Evolutionary conservation across 1,284 basidiomycete species (phyloP), one percentile per base, ranked within the genome.

Genomic region (Leccinum proliferum): DNA sequence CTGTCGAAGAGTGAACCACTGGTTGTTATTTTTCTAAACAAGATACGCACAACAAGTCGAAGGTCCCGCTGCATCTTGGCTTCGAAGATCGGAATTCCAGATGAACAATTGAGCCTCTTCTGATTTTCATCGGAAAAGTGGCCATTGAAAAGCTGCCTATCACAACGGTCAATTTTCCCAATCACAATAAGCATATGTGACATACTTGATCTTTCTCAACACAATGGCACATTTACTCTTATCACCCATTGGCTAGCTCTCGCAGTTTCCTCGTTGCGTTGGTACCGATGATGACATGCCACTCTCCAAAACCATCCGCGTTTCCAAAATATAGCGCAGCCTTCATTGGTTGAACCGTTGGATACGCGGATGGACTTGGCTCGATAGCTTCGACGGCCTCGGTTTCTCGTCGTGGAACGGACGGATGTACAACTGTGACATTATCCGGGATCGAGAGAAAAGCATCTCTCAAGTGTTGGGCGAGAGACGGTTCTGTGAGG

Each of bases 91-190:
- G 87, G 86, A 2, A 87, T 72, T 10, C 80, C 81, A 7, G 73
- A 73, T 0, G 75, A 63, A 0, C 79, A 80, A 35, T 78, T 84
- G 14, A 89, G 73, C n/a, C 78, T 73, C 71, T 87, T 89, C 66
- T 89, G 85, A 64, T 89, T 89, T 64, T 88, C 84, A 7, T 79
- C 78, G 0, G 87, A 88, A 69, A 89, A 89, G 64, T 85, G 81
- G 0, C 88, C 87, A 7, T 82, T 80, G 0, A 87, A 89, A 3
- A 89, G 76, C 63, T 88, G 83, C 67, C 87, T 89, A 61, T 10
- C 39, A 14, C 46, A 18, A 48, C n/a, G 15, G 48, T 58, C 59
- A 65, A 64, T 18, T 43, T 6, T 15, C 15, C 15, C 29, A 50
- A 60, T 29, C 57, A 55, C 9, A 32, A 9, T 43, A 37, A 62